Base-by-base conservation (phyloP, 2,329 filamentous ascomycete species). In the Xenosphaeropsis pyriputrescens region DNA sequence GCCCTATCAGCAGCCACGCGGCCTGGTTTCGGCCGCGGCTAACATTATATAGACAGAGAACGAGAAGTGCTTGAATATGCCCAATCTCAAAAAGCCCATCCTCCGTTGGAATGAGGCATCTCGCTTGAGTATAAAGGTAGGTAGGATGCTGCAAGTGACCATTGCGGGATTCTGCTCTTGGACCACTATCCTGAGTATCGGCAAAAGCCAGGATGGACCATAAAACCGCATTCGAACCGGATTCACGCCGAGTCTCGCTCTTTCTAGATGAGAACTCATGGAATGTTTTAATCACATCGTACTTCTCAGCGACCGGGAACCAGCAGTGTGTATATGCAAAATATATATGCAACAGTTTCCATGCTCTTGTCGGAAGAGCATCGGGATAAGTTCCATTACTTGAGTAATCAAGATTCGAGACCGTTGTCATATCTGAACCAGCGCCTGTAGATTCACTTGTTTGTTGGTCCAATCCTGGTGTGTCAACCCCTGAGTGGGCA, bases 251-350 rank as follows among this genome's bases (percentile, higher is more conserved):
- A n/a, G 32, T 31, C 12, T 29, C 34, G 13, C 42, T 42, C 5
- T 40, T 40, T 15, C 39, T 45, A 19, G 48, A 50, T 8, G 49
- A 47, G 39, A 54, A 55, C 35, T 54, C 52, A 34, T 54, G 51
- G 6, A 51, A 54, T 2, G 47, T 48, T 26, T 49, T 43, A 14
- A 54, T 35, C 6, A 55, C 39, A 44, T 54, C 49, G 41, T 79
- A 70, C 43, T 76, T 79, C 44, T 85, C 76, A 9, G 79, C 62
- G 18, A 88, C 75, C 0, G 82, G 82, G 18, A 88, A 65, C 82
- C 82, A 88, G 38, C 70, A 75, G 52, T 86, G 79, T 0, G 77
- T 83, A 47, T 83, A 84, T 1, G 79, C 72, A 42, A 84, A 81
- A 52, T 85, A 86, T 4, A 80, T 66, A 45, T 85, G 78, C 30